phyloP scores from a whole-genome alignment of 2,329 filamentous ascomycete genomes.

The Verticillium dahliae region DNA sequence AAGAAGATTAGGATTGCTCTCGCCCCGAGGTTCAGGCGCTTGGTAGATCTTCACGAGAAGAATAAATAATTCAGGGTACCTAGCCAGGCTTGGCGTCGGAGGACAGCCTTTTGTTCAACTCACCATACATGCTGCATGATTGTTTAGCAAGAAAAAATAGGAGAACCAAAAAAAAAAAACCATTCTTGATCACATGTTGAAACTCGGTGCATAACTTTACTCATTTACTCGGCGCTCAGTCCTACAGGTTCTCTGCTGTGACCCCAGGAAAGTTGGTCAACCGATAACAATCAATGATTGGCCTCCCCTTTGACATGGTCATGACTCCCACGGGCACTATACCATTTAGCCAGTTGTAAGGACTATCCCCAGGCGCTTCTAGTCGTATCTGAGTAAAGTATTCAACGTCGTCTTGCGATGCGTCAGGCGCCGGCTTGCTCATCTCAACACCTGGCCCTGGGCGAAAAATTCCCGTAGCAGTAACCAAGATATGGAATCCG shows the following conservation, averaged over 20 bases:
- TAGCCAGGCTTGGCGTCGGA: no score
- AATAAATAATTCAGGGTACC: neutral
- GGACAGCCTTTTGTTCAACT: no score
- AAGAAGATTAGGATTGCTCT: slow-evolving; percentile 17
- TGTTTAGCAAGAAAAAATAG: neutral
- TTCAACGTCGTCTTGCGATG: slow-evolving; percentile 13
- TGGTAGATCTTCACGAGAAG: slow-evolving; percentile 6
- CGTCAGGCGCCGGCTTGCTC: neutral
- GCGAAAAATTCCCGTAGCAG: slow-evolving; percentile 10
- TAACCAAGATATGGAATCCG: slow-evolving; percentile 12
- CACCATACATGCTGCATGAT: no score
- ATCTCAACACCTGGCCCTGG: slow-evolving; percentile 1
- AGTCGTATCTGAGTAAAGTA: slow-evolving; percentile 16
- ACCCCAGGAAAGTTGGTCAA: slow-evolving; percentile 14
- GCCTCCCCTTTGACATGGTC: slow-evolving; percentile 13
- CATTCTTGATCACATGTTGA: no score
- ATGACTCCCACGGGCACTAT: slow-evolving; percentile 13
- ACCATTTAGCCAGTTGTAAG: slow-evolving; percentile 15
- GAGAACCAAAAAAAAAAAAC: neutral
- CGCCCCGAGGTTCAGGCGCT: slow-evolving; percentile 4
- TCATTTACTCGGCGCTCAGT: no score
- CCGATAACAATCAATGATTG: slow-evolving; percentile 15
- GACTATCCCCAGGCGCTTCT: slow-evolving; percentile 12
- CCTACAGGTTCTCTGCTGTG: slow-evolving; percentile 5
- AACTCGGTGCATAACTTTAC: no score